A percentile compares a stretch with the other conserved stretches of the same genome.
These are phyloP conservation scores for Cucumis melo DNA, from an alignment of 306 rosid species.

Conservation along the genomic window DNA sequence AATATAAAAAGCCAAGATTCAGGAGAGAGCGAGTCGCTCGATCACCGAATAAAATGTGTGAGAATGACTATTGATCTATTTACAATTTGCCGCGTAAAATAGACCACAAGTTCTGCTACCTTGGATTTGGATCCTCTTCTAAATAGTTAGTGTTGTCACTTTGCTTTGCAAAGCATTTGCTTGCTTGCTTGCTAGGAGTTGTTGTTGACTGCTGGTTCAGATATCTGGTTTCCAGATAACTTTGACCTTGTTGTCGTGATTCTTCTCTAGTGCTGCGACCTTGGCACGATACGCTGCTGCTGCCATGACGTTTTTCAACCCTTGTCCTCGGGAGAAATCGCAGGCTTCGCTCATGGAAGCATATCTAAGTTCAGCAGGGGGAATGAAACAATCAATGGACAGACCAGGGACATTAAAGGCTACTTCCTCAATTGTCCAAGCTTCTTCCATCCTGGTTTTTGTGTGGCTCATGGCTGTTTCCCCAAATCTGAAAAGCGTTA, in stretches of 20 bases:
- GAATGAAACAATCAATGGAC: conserved; percentile 89
- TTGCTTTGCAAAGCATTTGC: background rate
- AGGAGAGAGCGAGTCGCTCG: background rate
- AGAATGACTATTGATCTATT: conserved; percentile 10
- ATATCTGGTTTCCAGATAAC: conserved; percentile 62
- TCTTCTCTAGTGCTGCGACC: conserved; percentile 49
- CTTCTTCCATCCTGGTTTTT: conserved; percentile 96
- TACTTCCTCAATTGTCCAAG: conserved; percentile 97
- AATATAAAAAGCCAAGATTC: background rate
- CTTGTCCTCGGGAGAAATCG: conserved; percentile 57
- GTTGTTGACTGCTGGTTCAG: conserved; percentile 21
- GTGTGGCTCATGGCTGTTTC: conserved; percentile 99
- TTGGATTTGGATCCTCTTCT: conserved; percentile 1
- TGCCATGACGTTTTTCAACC: conserved; percentile 33
- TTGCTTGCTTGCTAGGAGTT: background rate
- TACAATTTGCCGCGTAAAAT: conserved; percentile 1
- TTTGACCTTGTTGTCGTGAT: conserved; percentile 34
- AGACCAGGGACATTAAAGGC: conserved; percentile 95
- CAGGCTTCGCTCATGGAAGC: conserved; percentile 80
- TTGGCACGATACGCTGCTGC: conserved; percentile 33
- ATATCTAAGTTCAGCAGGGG: conserved; percentile 87
- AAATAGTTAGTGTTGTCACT: conserved; percentile 1
- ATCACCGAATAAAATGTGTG: background rate
- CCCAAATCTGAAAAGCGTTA: conserved; percentile 96
- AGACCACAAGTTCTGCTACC: conserved; percentile 3